Percentiles rank a stretch among this genome's conserved stretches.
Evolutionary conservation across 75 land plant genomes (phyloP).

Genomic region (Cupressus sempervirens): DNA sequence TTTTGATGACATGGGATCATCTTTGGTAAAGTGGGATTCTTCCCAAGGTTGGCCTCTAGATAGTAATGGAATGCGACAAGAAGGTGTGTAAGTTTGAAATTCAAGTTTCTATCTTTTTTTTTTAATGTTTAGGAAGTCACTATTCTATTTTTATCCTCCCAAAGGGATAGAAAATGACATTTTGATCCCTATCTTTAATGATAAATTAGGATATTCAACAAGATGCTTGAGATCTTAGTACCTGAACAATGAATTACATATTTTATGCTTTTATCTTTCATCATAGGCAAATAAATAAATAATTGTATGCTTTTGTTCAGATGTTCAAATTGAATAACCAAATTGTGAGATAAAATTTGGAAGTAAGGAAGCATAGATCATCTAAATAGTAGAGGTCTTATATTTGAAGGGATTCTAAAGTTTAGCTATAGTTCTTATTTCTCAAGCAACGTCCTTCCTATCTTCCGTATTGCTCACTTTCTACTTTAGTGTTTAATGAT

Average conservation of each 20-base stretch:
- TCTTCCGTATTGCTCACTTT: too few relatives aligned
- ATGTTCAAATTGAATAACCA: not conserved
- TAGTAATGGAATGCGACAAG: constrained; percentile 27
- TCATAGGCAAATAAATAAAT: not conserved
- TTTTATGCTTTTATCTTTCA: not conserved
- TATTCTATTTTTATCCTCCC: not conserved
- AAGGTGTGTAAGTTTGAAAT: constrained; percentile 21
- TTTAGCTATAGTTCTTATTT: too few relatives aligned
- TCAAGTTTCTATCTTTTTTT: not conserved
- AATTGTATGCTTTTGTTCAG: not conserved
- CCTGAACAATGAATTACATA: not conserved
- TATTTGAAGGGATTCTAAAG: too few relatives aligned
- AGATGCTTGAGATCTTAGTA: not conserved
- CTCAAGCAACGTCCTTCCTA: too few relatives aligned
- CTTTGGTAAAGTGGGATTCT: constrained; percentile 20
- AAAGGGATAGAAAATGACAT: not conserved
- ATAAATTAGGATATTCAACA: not conserved
- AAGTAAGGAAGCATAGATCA: not conserved
- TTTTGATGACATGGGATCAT: constrained; percentile 26
- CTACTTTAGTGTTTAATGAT: too few relatives aligned
- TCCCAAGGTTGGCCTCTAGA: constrained; percentile 28
- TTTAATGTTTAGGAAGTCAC: not conserved
- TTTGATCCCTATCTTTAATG: not conserved
- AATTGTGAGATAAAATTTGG: not conserved
- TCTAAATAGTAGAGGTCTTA: too few relatives aligned